Conservation (phyloP, 1,284 basidiomycete species). For the Melampsora larici-populina region DNA sequence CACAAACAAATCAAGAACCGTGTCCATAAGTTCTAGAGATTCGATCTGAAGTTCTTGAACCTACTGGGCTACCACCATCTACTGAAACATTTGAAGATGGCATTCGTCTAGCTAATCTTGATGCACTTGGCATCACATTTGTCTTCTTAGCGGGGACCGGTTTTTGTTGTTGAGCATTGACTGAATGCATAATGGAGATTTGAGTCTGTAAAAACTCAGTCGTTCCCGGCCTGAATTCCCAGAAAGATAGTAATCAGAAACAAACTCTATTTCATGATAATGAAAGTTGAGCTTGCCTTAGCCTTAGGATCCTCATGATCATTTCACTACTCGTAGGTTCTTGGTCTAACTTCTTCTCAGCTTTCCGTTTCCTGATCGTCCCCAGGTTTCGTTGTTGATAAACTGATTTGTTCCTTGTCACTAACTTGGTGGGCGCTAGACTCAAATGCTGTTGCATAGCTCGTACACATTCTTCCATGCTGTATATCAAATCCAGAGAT, state of each 20-base stretch:
- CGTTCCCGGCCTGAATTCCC: conserved; percentile 65
- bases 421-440: conserved; percentile 65
- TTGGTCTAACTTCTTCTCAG: conserved; percentile 75
- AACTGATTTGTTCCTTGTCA: conserved; percentile 75
- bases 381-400: conserved; percentile 83
- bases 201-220: conserved; percentile 86
- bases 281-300: conserved; percentile 66
- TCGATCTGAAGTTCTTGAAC: neutral
- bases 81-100: neutral
- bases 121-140: neutral
- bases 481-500: conserved; percentile 50
- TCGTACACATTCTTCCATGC: conserved; percentile 73
- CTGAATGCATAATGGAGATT: conserved; percentile 48
- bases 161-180: conserved; percentile 37
- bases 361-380: conserved; percentile 91
- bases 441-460: conserved; percentile 80
- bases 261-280: neutral
- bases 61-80: neutral
- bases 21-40: neutral
- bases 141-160: neutral
- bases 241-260: neutral
- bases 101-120: neutral
- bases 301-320: conserved; percentile 84
- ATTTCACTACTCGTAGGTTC: conserved; percentile 71
- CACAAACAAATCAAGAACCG: neutral